phyloP scores from a whole-genome alignment of 495 filamentous ascomycete species.

The Xylaria longipes region DNA sequence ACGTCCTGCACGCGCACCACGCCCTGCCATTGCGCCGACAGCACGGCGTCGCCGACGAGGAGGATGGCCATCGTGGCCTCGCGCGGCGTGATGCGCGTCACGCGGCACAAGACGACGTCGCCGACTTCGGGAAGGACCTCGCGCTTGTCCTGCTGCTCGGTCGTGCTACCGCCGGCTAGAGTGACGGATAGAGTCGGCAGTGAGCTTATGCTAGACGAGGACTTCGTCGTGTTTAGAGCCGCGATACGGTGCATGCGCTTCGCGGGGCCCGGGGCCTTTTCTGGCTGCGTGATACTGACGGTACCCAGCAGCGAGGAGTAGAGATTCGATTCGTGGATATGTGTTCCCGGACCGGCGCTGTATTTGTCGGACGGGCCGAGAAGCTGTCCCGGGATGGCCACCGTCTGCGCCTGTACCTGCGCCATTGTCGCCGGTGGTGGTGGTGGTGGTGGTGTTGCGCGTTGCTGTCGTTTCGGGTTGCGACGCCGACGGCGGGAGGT shows the following conservation, averaged over 20 bases:
- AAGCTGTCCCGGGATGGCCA: slow-evolving; percentile 75
- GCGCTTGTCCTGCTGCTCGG: slow-evolving; percentile 65
- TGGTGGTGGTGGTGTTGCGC: neutral
- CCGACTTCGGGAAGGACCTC: slow-evolving; percentile 83
- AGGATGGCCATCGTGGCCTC: slow-evolving; percentile 85
- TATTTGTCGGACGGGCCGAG: slow-evolving; percentile 71
- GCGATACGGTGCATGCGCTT: slow-evolving; percentile 63
- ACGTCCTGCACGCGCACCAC: slow-evolving; percentile 84
- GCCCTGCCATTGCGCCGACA: slow-evolving; percentile 67
- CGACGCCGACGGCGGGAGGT: neutral
- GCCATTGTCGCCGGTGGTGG: slow-evolving; percentile 11
- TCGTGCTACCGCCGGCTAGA: slow-evolving; percentile 38
- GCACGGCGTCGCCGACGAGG: slow-evolving; percentile 69
- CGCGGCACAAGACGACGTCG: slow-evolving; percentile 79
- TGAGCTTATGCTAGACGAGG: slow-evolving; percentile 31
- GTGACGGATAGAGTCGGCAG: slow-evolving; percentile 50
- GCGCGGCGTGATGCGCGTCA: slow-evolving; percentile 80
- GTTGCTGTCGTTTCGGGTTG: neutral
- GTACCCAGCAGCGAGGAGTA: slow-evolving; percentile 75
- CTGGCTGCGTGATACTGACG: slow-evolving; percentile 56
- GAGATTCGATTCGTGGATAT: slow-evolving; percentile 72
- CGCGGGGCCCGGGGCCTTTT: slow-evolving; percentile 60
- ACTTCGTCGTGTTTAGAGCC: slow-evolving; percentile 35
- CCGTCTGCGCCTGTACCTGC: slow-evolving; percentile 27
- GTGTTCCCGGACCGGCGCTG: slow-evolving; percentile 78